Base-by-base conservation (phyloP, 768 basidiomycete genomes). In the Xerocomus brunneocitrinus region DNA sequence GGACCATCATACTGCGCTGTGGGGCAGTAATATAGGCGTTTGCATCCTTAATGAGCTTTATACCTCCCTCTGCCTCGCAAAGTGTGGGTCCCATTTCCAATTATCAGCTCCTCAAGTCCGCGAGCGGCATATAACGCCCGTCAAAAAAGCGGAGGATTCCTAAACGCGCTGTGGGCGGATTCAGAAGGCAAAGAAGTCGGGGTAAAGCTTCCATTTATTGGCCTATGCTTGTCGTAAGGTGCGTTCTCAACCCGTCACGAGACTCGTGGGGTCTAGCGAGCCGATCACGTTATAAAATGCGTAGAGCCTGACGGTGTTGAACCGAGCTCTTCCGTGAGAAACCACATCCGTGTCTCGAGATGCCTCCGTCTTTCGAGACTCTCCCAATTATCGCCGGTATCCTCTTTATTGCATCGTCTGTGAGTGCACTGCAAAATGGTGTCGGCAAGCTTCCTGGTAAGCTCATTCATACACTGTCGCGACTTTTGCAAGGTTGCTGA, bases 371-470 rank as follows among this genome's bases (percentile, higher is more conserved):
- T 43, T 39, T 55, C 43, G 60, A 28, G 32, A 28, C 45, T 19
- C 51, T 59, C 16, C 34, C 48, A 10, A n/a, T 14, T 16, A 27
- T 44, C 12, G 32, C 56, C 50, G 50, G 58, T 28, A 36, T 67
- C 39, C 40, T 67, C 31, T 57, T 35, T 10, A 9, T 24, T 32
- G 57, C 46, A 4, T 58, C 45, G 13, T 58, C 55, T 8, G 62
- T 49, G 28, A 24, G 34, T 34, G 68, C 64, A 31, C 10, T 68
- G 41, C 56, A 47, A 31, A 68, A 68, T 60, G 68, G 67, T 13
- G 68, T 68, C 34, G 67, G 67, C 5, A 68, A 59, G 48, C 64
- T 68, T 42, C 67, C 67, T 36, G 68, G 67, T 70, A 40, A 53
- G 64, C 32, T 8, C n/a, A 19, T 25, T 13, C 5, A 14, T 2